Conservation (phyloP, 495 filamentous ascomycete species). For the Parathielavia hyrcaniae region DNA sequence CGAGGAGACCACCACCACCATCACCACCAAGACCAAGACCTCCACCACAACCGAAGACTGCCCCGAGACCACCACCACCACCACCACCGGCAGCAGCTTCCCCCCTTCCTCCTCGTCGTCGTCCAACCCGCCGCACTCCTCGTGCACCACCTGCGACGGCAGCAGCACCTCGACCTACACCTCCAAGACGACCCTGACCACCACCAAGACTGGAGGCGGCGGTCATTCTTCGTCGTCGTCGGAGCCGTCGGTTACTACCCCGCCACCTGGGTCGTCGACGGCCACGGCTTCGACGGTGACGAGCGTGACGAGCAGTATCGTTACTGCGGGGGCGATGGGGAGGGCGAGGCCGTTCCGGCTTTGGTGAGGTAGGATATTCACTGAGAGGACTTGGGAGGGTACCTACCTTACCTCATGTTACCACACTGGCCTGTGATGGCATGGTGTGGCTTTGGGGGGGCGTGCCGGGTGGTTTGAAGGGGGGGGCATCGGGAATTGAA, state of each 20-base stretch:
- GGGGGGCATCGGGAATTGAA: background rate
- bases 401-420: too few species aligned
- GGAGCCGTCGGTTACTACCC: background rate
- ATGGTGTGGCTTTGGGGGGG: background rate
- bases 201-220: background rate
- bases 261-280: background rate
- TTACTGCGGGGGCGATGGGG: background rate
- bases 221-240: background rate
- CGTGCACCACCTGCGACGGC: too few species aligned
- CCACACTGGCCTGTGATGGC: background rate
- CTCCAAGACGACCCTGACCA: too few species aligned
- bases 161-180: background rate
- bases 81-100: background rate
- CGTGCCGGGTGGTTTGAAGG: background rate
- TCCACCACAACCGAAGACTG: background rate
- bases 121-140: too few species aligned
- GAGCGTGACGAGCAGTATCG: background rate
- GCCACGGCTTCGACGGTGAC: background rate
- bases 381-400: too few species aligned
- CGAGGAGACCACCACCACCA: background rate
- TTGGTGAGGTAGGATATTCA: background rate
- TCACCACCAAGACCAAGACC: background rate
- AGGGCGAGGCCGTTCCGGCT: constrained; percentile 6
- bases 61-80: background rate
- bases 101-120: background rate